These are phyloP conservation scores for Gypsophila paniculata DNA, from an alignment of 179 eudicot genomes.

Conservation along the genomic window DNA sequence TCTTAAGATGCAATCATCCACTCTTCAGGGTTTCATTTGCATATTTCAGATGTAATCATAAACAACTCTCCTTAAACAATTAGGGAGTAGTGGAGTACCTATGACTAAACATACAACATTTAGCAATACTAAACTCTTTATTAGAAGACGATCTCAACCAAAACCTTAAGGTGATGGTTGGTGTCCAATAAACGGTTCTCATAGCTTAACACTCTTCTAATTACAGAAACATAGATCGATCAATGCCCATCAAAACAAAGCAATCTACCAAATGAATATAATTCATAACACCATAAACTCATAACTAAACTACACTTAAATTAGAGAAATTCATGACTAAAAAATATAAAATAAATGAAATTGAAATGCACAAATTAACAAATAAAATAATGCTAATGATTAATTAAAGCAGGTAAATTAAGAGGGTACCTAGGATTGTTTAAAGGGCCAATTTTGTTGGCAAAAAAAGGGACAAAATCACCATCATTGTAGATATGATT, in stretches of 20 bases:
- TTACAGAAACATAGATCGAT: background rate
- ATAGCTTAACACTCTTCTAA: background rate
- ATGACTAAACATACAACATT: background rate
- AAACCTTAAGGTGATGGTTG: no score
- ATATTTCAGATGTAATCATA: background rate
- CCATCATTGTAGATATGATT: slow-evolving; percentile 63
- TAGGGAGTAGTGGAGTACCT: no score
- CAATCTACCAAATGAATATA: no score
- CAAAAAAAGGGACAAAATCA: slow-evolving; percentile 65
- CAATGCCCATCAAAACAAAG: slow-evolving; percentile 4
- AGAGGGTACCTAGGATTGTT: slow-evolving; percentile 66
- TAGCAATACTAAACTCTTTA: background rate
- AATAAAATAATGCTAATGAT: background rate
- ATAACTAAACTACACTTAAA: background rate
- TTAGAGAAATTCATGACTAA: background rate
- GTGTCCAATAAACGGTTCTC: no score
- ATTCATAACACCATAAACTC: no score
- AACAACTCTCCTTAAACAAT: background rate
- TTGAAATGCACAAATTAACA: background rate
- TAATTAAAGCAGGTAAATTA: background rate
- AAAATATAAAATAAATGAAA: background rate
- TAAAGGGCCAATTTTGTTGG: slow-evolving; percentile 67
- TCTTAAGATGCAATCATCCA: no score
- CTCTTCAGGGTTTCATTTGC: slow-evolving; percentile 2
- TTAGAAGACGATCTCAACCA: no score